These are phyloP conservation scores for Bauhinia variegata DNA, from an alignment of 306 rosid species.

Conservation along the genomic window DNA sequence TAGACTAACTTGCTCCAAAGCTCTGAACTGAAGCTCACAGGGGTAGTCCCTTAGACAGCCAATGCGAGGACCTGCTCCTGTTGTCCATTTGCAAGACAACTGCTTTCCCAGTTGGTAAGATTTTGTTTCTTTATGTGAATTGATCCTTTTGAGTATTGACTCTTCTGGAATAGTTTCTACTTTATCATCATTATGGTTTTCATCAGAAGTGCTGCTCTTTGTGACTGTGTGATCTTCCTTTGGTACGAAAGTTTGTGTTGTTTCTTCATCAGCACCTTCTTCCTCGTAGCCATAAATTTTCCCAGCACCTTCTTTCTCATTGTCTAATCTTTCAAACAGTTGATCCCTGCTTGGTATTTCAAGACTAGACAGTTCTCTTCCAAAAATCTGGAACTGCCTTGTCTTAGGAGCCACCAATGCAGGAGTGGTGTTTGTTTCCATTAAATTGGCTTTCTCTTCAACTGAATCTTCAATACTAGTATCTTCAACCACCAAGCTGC, in stretches of 20 bases:
- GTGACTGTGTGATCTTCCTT: constrained; percentile 38
- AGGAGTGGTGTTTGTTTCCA: constrained; percentile 34
- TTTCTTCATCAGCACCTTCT: constrained; percentile 26
- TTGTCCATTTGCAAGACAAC: constrained; percentile 94
- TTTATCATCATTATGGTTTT: constrained; percentile 46
- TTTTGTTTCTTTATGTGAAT: constrained; percentile 72
- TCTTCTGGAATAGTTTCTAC: constrained; percentile 63
- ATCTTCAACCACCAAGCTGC: constrained; percentile 51
- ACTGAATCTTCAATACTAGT: constrained; percentile 35
- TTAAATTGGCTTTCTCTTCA: constrained; percentile 38
- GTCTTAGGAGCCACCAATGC: constrained; percentile 36
- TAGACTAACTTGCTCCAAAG: constrained; percentile 82
- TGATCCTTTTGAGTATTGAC: constrained; percentile 73
- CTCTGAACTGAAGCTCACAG: constrained; percentile 74
- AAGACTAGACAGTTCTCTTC: constrained; percentile 53
- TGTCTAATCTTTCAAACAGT: constrained; percentile 41
- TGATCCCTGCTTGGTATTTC: constrained; percentile 56
- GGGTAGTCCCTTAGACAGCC: constrained; percentile 95
- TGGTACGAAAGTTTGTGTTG: constrained; percentile 21
- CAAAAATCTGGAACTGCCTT: constrained; percentile 36
- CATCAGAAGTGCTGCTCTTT: constrained; percentile 37
- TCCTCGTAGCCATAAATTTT: constrained; percentile 2
- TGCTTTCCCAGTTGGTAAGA: constrained; percentile 91
- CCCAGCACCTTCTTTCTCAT: constrained; percentile 34
- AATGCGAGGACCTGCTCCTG: constrained; percentile 96